Evolutionary conservation across 805 yeast species (phyloP).

Genomic region (Cephaloascus fragrans): DNA sequence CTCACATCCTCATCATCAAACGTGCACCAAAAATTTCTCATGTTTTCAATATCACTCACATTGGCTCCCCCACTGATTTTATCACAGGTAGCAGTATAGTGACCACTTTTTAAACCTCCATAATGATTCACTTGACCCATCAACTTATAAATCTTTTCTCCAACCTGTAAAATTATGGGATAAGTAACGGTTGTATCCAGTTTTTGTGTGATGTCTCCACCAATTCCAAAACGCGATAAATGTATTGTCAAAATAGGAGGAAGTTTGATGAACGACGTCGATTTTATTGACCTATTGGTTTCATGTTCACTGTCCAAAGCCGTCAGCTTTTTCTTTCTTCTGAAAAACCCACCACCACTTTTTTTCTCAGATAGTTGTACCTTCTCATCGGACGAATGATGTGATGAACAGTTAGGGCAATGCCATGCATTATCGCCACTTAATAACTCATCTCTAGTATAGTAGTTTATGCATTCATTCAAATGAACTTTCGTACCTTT

Average conservation of each 20-base stretch:
- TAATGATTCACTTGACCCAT: conserved; percentile 61
- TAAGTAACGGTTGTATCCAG: conserved; percentile 39
- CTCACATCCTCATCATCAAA: conserved; percentile 64
- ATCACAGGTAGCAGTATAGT: conserved; percentile 61
- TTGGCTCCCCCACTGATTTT: no score
- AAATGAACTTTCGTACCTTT: conserved; percentile 30
- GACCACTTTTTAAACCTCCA: conserved; percentile 67
- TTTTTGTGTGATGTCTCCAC: conserved; percentile 44
- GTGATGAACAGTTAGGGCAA: conserved; percentile 64
- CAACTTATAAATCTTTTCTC: conserved; percentile 38
- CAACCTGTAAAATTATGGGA: conserved; percentile 44
- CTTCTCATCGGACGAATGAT: no score
- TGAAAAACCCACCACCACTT: conserved; percentile 9
- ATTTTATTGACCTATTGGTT: conserved; percentile 17
- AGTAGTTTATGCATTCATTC: conserved; percentile 55
- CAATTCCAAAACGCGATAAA: conserved; percentile 31
- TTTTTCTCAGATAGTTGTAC: conserved; percentile 6
- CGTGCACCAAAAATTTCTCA: conserved; percentile 55
- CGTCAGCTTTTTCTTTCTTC: conserved; percentile 19
- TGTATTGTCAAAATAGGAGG: conserved; percentile 27
- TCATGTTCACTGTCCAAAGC: no score
- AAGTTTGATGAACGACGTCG: conserved; percentile 19
- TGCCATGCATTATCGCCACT: conserved; percentile 79
- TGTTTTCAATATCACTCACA: conserved; percentile 13
- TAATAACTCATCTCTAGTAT: conserved; percentile 53